phyloP scores from a whole-genome alignment of 2,329 filamentous ascomycete species.

The Aspergillus oerlinghausenensis region DNA sequence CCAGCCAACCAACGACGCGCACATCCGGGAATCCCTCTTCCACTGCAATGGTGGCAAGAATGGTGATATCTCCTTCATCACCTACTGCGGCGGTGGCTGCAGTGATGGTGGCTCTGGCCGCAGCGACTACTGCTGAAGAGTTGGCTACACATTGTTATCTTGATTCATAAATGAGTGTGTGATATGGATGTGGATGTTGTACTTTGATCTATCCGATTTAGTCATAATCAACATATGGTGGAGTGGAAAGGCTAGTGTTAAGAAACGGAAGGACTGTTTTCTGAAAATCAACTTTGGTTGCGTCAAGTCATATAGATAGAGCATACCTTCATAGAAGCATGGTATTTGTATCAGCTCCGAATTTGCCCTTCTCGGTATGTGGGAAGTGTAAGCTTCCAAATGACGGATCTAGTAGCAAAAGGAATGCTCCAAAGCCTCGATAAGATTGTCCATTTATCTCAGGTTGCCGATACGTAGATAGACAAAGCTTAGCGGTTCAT shows the following conservation, averaged over 20 bases:
- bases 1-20: constrained; percentile 1
- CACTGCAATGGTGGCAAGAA: constrained; percentile 6
- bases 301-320: not conserved
- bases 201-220: not conserved
- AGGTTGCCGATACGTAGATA: too few relatives aligned
- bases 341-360: not conserved
- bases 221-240: not conserved
- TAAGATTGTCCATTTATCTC: too few relatives aligned
- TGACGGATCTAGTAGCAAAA: not conserved
- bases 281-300: not conserved
- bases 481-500: too few relatives aligned
- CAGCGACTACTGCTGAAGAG: constrained; percentile 5
- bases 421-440: not conserved
- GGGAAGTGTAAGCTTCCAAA: not conserved
- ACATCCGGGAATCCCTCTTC: constrained; percentile 7
- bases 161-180: not conserved
- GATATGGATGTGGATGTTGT: not conserved
- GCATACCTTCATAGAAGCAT: not conserved
- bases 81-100: constrained; percentile 4
- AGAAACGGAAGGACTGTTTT: not conserved
- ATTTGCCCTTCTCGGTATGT: not conserved
- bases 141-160: not conserved
- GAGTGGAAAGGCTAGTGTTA: not conserved
- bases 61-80: constrained; percentile 5
- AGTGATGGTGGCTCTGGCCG: constrained; percentile 3